Evolutionary conservation across 1,139 yeast species (phyloP).

Genomic region (Saccharomyces pastorianus): DNA sequence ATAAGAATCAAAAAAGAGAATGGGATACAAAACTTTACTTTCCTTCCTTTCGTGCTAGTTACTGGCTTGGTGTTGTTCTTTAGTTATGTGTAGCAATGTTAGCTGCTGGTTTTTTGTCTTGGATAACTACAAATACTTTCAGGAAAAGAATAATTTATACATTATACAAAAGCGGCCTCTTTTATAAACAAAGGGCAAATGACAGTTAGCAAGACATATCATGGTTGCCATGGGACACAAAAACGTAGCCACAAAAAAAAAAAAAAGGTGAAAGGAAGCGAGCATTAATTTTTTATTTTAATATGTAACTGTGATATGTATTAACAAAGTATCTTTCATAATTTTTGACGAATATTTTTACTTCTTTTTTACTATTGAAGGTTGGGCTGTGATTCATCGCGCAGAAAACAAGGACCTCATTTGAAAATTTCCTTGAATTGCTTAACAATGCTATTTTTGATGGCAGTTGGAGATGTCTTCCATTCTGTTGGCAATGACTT

Average conservation of each 20-base stretch:
- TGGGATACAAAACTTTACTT: neutral
- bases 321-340: neutral
- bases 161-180: neutral
- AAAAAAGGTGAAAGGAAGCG: neutral
- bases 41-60: neutral
- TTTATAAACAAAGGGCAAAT: neutral
- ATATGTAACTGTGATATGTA: neutral
- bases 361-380: neutral
- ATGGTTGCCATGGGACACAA: neutral
- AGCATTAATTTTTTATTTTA: neutral
- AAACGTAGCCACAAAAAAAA: neutral
- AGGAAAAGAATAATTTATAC: neutral
- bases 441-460: slow-evolving; percentile 28
- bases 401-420: neutral
- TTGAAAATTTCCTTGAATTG: slow-evolving; percentile 20
- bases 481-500: slow-evolving; percentile 42
- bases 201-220: neutral
- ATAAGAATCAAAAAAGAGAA: neutral
- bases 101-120: neutral
- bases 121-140: neutral
- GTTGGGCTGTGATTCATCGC: neutral
- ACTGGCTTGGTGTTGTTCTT: neutral
- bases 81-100: neutral
- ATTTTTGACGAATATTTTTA: neutral
- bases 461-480: slow-evolving; percentile 40